Base-by-base conservation (phyloP, 176 grass and related monocot genomes). In the Puccinellia tenuiflora region DNA sequence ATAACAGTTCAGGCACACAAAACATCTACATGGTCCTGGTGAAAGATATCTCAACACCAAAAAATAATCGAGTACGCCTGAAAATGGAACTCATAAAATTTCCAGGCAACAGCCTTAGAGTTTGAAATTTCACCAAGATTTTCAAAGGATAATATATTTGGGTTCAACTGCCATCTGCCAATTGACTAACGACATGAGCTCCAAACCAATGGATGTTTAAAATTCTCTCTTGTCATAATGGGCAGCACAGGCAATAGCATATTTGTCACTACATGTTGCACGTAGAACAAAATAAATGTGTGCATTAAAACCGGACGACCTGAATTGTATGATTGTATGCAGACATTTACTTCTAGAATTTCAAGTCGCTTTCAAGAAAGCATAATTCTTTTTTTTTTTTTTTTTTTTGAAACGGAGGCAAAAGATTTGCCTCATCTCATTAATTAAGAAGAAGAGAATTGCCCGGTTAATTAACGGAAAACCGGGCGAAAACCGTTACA, bases 281-380 rank as follows among this genome's bases (percentile, higher is more conserved):
- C 21, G 2, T 2, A 26, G 48, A 76, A 82, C 5, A 75, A 76
- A 45, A 45, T 80, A 73, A 66, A 7, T 47, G 11, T 61, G 37
- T 18, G 48, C 24, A 3, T 51, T 34, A 33, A 20, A 77, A 67
- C 9, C 35, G 17, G 21, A 35, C 48, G 64, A n/a, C 22, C 10
- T 20, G 21, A 22, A 5, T 6, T 10, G 42, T 16, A 42, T 40
- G 20, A 20, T 20, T 22, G n/a, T 79, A 51, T 34, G 57, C 14
- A 65, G 45, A 26, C 21, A 35, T 59, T 33, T 28, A 31, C 31
- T 53, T 76, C 17, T 64, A 61, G 63, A 83, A 78, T 61, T 71
- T 4, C 3, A 51, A 51, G 26, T 84, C 55, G 15, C 74, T 73
- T 73, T 88, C 66, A 73, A 42, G 43, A 28, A 88, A 79, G 45